These are phyloP conservation scores for Prunella vulgaris DNA, from an alignment of 257 asterid species.

Conservation along the genomic window DNA sequence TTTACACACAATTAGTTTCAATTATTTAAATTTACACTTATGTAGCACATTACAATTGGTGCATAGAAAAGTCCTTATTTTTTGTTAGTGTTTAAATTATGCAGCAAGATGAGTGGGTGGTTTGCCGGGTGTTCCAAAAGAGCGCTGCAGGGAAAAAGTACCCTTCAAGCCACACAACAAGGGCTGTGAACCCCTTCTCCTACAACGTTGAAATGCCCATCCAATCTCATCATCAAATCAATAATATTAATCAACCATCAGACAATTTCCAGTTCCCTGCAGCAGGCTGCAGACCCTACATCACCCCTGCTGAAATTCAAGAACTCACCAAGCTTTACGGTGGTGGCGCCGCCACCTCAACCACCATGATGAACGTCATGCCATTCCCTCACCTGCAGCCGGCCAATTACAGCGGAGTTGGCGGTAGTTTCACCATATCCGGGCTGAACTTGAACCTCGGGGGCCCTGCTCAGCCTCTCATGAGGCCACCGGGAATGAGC, in stretches of 20 bases:
- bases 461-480: conserved; percentile 36
- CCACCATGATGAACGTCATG: conserved; percentile 36
- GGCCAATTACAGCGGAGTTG: conserved; percentile 32
- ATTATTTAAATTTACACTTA: too few relatives aligned
- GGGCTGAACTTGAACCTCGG: conserved; percentile 72
- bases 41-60: too few relatives aligned
- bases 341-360: conserved; percentile 29
- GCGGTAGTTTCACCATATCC: conserved; percentile 59
- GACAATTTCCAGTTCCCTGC: conserved; percentile 45
- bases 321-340: conserved; percentile 39
- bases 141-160: conserved; percentile 62
- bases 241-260: conserved; percentile 35
- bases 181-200: conserved; percentile 43
- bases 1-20: too few relatives aligned
- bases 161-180: conserved; percentile 51
- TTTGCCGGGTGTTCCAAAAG: conserved; percentile 87
- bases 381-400: conserved; percentile 46
- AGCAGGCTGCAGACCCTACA: conserved; percentile 44
- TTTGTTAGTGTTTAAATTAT: not conserved
- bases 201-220: conserved; percentile 44
- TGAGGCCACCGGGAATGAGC: conserved; percentile 37
- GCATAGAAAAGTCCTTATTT: too few relatives aligned
- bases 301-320: conserved; percentile 55
- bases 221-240: conserved; percentile 46
- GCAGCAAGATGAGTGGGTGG: conserved; percentile 98